Evolutionary conservation across 2,329 filamentous ascomycete genomes (phyloP).

Genomic region (Macrophomina pseudophaseolina): DNA sequence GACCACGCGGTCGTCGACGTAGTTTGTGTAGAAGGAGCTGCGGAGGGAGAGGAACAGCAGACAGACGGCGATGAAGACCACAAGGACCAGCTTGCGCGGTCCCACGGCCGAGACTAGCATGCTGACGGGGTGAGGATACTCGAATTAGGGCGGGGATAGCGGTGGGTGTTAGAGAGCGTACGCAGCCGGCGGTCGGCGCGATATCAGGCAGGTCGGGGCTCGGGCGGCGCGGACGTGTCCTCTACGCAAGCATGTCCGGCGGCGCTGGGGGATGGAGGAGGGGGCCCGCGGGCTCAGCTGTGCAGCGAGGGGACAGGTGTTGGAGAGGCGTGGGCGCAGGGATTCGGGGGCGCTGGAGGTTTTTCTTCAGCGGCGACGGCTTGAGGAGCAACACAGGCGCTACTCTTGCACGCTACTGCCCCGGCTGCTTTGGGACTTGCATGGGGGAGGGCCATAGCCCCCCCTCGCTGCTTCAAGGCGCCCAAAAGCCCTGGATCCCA

Average conservation of each 20-base stretch:
- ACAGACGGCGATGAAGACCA: slow-evolving; percentile 29
- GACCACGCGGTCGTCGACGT: slow-evolving; percentile 16
- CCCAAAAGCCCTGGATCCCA: slow-evolving; percentile 16
- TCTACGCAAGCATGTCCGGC: slow-evolving; percentile 19
- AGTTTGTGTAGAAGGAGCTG: slow-evolving; percentile 23
- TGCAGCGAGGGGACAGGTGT: slow-evolving; percentile 24
- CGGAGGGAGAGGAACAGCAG: slow-evolving; percentile 25
- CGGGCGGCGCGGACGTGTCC: not conserved
- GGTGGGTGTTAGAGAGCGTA: slow-evolving; percentile 7
- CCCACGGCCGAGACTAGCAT: slow-evolving; percentile 27
- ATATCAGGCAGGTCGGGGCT: slow-evolving; percentile 4
- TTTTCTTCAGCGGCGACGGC: slow-evolving; percentile 22
- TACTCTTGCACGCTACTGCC: slow-evolving; percentile 1
- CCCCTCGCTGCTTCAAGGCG: slow-evolving; percentile 26
- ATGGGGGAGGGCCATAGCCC: not conserved
- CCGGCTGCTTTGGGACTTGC: slow-evolving; percentile 5
- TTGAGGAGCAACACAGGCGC: slow-evolving; percentile 10
- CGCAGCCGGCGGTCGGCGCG: slow-evolving; percentile 23
- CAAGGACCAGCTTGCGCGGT: slow-evolving; percentile 28
- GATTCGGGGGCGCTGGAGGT: slow-evolving; percentile 19
- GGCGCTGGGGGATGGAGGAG: not conserved
- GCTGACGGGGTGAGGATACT: not conserved
- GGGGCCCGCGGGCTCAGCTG: slow-evolving; percentile 12
- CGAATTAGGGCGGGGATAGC: not conserved
- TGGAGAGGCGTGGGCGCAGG: slow-evolving; percentile 22